These are phyloP conservation scores for Dipodascus geniculatus DNA, from an alignment of 805 yeast species.

Conservation along the genomic window DNA sequence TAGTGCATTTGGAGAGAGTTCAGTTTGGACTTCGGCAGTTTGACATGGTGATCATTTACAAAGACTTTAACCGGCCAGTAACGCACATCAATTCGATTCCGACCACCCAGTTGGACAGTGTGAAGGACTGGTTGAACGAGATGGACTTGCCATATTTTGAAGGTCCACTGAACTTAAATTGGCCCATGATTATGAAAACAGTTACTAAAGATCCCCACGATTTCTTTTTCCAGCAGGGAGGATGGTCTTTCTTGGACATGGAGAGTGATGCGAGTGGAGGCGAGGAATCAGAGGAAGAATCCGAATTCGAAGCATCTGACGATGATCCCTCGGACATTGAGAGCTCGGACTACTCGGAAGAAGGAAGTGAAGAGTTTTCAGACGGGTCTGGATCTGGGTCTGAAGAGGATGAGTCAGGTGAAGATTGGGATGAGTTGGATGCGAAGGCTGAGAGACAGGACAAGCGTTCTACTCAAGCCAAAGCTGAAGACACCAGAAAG, in stretches of 20 bases:
- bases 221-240: slow-evolving; percentile 78
- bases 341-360: slow-evolving; percentile 12
- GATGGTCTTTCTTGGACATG: slow-evolving; percentile 90
- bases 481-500: neutral
- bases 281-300: slow-evolving; percentile 59
- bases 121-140: slow-evolving; percentile 95
- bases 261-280: slow-evolving; percentile 69
- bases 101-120: slow-evolving; percentile 79
- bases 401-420: slow-evolving; percentile 20
- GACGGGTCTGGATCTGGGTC: slow-evolving; percentile 23
- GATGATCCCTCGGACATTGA: slow-evolving; percentile 24
- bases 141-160: slow-evolving; percentile 92
- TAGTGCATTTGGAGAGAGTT: slow-evolving; percentile 93
- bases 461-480: neutral
- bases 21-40: slow-evolving; percentile 95
- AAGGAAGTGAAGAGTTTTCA: neutral
- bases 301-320: slow-evolving; percentile 45
- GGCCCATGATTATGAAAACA: slow-evolving; percentile 93
- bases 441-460: slow-evolving; percentile 31
- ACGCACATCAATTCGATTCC: slow-evolving; percentile 93
- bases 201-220: slow-evolving; percentile 86
- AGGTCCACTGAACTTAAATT: slow-evolving; percentile 90
- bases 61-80: slow-evolving; percentile 79
- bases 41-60: slow-evolving; percentile 92
- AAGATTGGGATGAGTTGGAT: slow-evolving; percentile 52